Evolutionary conservation across 2,329 filamentous ascomycete species (phyloP).

Genomic region (Aspergillus fructus): DNA sequence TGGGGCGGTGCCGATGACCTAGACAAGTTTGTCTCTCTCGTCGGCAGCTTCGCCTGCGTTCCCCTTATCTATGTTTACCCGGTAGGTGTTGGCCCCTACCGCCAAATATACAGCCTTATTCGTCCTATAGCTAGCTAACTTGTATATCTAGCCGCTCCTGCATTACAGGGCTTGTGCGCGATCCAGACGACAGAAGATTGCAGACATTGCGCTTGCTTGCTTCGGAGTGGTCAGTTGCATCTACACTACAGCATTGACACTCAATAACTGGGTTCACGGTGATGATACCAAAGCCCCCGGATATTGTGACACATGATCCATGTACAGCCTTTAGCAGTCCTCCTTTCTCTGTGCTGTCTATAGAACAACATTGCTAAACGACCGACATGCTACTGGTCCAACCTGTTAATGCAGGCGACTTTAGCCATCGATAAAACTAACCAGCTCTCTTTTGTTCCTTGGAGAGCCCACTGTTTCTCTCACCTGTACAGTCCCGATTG

Average conservation of each 20-base stretch:
- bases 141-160: conserved; percentile 69
- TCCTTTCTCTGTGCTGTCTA: neutral
- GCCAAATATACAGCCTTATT: neutral
- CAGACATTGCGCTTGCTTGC: conserved; percentile 74
- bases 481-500: neutral
- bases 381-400: neutral
- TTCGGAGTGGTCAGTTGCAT: conserved; percentile 86
- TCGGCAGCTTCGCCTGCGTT: conserved; percentile 97
- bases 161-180: conserved; percentile 80
- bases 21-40: conserved; percentile 95
- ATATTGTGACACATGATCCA: conserved; percentile 57
- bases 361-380: neutral
- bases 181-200: conserved; percentile 63
- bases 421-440: neutral
- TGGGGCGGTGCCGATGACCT: conserved; percentile 91
- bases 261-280: conserved; percentile 78
- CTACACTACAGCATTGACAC: conserved; percentile 85
- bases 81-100: conserved; percentile 55
- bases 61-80: conserved; percentile 97
- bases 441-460: neutral
- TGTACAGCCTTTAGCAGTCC: neutral
- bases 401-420: neutral
- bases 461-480: neutral
- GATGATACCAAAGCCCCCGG: conserved; percentile 54
- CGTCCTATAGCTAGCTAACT: conserved; percentile 6